Base-by-base conservation (phyloP, 108 stramenopile genomes). In the Cyclotella sp. region DNA sequence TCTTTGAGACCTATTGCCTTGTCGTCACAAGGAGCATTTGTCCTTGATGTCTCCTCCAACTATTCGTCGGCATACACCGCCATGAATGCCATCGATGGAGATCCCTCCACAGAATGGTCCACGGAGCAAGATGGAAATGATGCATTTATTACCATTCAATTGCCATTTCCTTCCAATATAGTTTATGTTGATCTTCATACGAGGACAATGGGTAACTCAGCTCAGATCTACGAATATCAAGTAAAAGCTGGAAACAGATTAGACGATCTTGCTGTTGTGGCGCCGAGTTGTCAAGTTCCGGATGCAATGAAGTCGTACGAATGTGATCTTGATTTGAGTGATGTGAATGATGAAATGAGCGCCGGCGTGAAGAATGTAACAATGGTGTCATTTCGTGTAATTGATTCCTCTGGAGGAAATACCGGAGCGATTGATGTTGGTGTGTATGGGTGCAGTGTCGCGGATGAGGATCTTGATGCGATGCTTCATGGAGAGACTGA, bases 121-220 rank as follows among this genome's bases (percentile, higher is more conserved):
- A 47, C 60, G 3, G 47, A 3, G 2, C 46, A 44, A 47, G 71
- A 72, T 62, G 71, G 71, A n/a, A 51, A 72, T 19, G 60, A 72
- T 72, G 71, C 71, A 9, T 72, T 47, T 28, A 61, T 72, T n/a
- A 40, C 71, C 0, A 62, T 72, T 30, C 60, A 49, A 58, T 19
- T 72, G 3, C 71, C 71, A 3, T 62, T 21, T 22, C 28, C 59
- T 6, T 61, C 71, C 28, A 61, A 72, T 62, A 15, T 72, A 3
- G 59, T 62, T 13, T 62, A 72, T 51, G 71, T 72, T 11, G 60
- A 61, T 24, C 62, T 72, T 62, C 71, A 72, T 30, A 72, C 71
- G 4, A 21, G 71, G 10, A 72, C 71, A 46, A 72, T 72, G 71
- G 40, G 13, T 30, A 62, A 29, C 12, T 72, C 71, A 0, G 59